These are phyloP conservation scores for Yamadazyma sp. DNA, from an alignment of 1,139 yeast species.

Conservation along the genomic window DNA sequence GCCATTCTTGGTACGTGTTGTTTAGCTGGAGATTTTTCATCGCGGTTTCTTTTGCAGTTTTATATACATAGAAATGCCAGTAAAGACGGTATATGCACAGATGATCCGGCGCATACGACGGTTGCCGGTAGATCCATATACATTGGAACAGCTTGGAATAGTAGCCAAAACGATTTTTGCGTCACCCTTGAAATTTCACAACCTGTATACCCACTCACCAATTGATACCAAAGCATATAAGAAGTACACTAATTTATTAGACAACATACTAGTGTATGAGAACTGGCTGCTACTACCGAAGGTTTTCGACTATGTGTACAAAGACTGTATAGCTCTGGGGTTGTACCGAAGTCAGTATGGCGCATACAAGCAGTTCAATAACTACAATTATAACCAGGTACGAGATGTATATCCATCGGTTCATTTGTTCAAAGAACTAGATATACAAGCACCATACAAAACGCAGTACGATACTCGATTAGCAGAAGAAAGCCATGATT, in stretches of 20 bases:
- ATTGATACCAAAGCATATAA: constrained; percentile 15
- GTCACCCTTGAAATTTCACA: constrained; percentile 8
- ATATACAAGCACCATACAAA: constrained; percentile 15
- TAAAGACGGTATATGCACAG: constrained; percentile 5
- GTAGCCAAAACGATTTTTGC: constrained; percentile 9
- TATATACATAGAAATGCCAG: neutral
- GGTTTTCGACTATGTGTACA: constrained; percentile 32
- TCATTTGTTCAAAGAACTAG: constrained; percentile 34
- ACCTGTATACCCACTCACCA: constrained; percentile 3
- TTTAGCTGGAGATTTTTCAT: neutral
- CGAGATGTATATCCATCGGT: constrained; percentile 35
- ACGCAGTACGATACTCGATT: constrained; percentile 14
- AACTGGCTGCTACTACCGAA: constrained; percentile 23
- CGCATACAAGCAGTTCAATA: constrained; percentile 25
- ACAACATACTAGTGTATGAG: constrained; percentile 29
- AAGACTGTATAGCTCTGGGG: constrained; percentile 12
- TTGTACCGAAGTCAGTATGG: constrained; percentile 12
- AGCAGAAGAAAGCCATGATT: constrained; percentile 13
- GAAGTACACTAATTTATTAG: constrained; percentile 16
- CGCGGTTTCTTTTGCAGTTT: neutral
- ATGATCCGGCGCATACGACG: constrained; percentile 20
- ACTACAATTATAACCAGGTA: constrained; percentile 21
- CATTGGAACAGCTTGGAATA: constrained; percentile 8
- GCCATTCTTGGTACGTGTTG: constrained; percentile 43
- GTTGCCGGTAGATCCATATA: constrained; percentile 25